These are phyloP conservation scores for Arachnopeziza araneosa DNA, from an alignment of 2,329 filamentous ascomycete species.

Conservation along the genomic window DNA sequence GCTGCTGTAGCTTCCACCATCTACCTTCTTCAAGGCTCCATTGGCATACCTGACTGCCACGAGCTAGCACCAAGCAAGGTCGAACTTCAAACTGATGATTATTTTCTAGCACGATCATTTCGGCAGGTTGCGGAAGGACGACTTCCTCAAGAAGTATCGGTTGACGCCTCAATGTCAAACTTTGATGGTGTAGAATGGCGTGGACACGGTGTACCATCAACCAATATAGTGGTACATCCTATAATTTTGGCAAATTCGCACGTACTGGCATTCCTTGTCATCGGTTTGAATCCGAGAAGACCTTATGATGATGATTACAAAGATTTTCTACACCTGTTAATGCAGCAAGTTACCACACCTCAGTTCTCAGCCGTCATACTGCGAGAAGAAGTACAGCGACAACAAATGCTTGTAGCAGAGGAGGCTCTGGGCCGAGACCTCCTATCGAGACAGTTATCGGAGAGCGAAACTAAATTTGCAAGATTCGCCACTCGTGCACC, in stretches of 20 bases:
- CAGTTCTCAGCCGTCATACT: slow-evolving; percentile 66
- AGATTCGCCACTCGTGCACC: slow-evolving; percentile 68
- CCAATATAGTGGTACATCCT: slow-evolving; percentile 60
- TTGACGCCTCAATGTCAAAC: slow-evolving; percentile 38
- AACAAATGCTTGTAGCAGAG: slow-evolving; percentile 48
- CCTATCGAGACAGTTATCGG: slow-evolving; percentile 58
- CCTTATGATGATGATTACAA: slow-evolving; percentile 71
- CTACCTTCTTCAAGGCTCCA: slow-evolving; percentile 12
- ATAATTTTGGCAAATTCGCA: slow-evolving; percentile 62
- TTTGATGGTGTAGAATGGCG: slow-evolving; percentile 56
- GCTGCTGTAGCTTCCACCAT: background rate
- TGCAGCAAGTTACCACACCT: slow-evolving; percentile 57
- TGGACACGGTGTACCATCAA: slow-evolving; percentile 60
- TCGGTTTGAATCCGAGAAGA: slow-evolving; percentile 64
- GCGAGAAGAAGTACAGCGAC: slow-evolving; percentile 63
- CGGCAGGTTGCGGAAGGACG: slow-evolving; percentile 2
- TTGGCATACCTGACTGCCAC: slow-evolving; percentile 10
- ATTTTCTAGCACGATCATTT: slow-evolving; percentile 4
- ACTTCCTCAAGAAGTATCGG: slow-evolving; percentile 3
- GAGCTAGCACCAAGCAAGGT: slow-evolving; percentile 5
- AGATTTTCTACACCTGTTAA: slow-evolving; percentile 54
- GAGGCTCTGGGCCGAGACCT: slow-evolving; percentile 63
- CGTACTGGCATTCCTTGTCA: slow-evolving; percentile 62
- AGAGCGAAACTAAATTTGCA: slow-evolving; percentile 59
- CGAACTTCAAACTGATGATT: slow-evolving; percentile 4